A percentile compares a stretch with the other conserved stretches of the same genome.
Conservation (phyloP, 306 rosid genomes). For the Malus sylvestris region DNA sequence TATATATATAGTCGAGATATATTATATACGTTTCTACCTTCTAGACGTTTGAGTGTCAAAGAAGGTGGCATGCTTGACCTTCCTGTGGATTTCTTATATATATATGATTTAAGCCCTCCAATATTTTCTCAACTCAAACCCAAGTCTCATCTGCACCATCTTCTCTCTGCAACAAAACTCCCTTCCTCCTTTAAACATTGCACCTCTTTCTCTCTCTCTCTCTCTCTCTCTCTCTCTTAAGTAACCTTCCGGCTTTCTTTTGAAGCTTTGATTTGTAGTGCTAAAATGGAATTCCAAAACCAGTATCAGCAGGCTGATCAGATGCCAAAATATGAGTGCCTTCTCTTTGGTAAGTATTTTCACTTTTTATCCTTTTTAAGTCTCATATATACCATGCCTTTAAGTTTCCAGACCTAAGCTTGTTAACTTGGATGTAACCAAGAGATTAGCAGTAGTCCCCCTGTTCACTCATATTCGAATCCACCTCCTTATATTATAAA, state of each 20-base stretch:
- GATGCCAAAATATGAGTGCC: constrained; percentile 19
- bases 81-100: not conserved
- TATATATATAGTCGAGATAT: too few species aligned
- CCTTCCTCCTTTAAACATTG: too few species aligned
- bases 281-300: constrained; percentile 5
- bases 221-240: too few species aligned
- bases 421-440: too few species aligned
- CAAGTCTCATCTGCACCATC: not conserved
- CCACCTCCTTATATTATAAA: not conserved
- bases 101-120: not conserved
- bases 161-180: not conserved
- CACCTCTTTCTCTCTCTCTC: too few species aligned
- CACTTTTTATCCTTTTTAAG: not conserved
- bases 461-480: too few species aligned
- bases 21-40: too few species aligned
- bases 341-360: constrained; percentile 17
- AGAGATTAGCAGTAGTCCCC: too few species aligned
- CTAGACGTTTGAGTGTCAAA: not conserved
- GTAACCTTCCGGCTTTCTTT: not conserved
- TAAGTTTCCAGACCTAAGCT: too few species aligned
- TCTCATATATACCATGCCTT: not conserved
- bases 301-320: constrained; percentile 1
- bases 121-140: not conserved
- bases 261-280: not conserved
- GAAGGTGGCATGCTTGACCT: not conserved